Evolutionary conservation across 1,284 basidiomycete genomes (phyloP), one percentile per base, ranked within the genome.

Genomic region (Apiotrichum domesticum): DNA sequence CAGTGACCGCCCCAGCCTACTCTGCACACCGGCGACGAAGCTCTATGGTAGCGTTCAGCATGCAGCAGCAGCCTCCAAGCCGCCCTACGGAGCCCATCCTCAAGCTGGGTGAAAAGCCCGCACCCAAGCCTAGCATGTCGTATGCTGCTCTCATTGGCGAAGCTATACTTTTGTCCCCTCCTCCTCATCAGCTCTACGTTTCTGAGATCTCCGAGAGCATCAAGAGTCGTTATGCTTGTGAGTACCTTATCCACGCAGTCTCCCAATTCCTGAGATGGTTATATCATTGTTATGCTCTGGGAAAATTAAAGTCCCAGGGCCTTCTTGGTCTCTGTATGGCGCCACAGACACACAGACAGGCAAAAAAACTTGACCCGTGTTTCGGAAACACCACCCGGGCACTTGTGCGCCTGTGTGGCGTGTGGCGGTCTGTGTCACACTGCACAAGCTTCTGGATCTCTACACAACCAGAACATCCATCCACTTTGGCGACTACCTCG

Each of bases 71-170:
- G 21, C 21, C 21, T 21, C 21, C 21, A 21, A 21, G 37, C 34
- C 67, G 66, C 55, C 61, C 66, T 47, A 57, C 67, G 35, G 73
- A 74, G 56, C 73, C 73, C 7, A 70, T 75, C 60, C 64, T 75
- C 34, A 64, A 60, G 29, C 72, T 69, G 5, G 72, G 71, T 11
- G 73, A 75, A 54, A 51, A 69, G 6, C 66, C 64, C 1, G 70
- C 71, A 1, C 66, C 71, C 11, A 61, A 73, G 43, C 75, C 75
- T 6, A 65, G 69, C 7, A 66, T 64, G 56, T 71, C 71, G 13
- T 77, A 75, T 50, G 73, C 74, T 8, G 73, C 72, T 1, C 63
- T 77, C 54, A 77, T 77, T 44, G 75, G 73, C 32, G 72, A 75
- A 52, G 73, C 74, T 3, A 59, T 77, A 5, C 60, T 77, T 2